Conservation (phyloP, 2,329 filamentous ascomycete genomes). For the Exophiala sp. region DNA sequence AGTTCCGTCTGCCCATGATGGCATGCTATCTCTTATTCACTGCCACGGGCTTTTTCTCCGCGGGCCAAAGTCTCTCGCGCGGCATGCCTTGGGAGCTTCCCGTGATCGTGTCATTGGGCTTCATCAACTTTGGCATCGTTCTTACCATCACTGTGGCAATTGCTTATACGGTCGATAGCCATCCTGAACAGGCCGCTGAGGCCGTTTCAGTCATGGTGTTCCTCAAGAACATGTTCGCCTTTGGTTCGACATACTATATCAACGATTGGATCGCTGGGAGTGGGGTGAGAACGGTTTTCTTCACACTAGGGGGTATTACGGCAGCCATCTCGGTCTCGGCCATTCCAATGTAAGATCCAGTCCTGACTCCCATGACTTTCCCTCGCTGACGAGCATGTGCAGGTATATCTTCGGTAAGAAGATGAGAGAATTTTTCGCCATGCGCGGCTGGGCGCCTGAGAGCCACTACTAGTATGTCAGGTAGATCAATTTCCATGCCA, state of each 20-base stretch:
- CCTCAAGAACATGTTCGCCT: slow-evolving; percentile 40
- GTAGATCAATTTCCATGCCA: too few relatives aligned
- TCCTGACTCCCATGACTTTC: too few relatives aligned
- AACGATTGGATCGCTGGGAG: slow-evolving; percentile 40
- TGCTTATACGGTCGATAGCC: slow-evolving; percentile 40
- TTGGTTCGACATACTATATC: slow-evolving; percentile 38
- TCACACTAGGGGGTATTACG: slow-evolving; percentile 38
- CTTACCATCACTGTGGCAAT: slow-evolving; percentile 38
- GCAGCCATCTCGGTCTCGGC: slow-evolving; percentile 32
- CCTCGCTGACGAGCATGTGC: too few relatives aligned
- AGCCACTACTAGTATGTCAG: too few relatives aligned
- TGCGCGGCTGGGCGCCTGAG: too few relatives aligned
- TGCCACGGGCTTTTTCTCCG: slow-evolving; percentile 38
- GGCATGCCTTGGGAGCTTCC: slow-evolving; percentile 34
- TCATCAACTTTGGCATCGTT: slow-evolving; percentile 38
- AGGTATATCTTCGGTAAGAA: too few relatives aligned
- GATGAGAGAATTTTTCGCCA: too few relatives aligned
- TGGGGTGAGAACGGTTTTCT: slow-evolving; percentile 38
- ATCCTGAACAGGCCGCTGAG: slow-evolving; percentile 38
- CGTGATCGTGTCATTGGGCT: slow-evolving; percentile 37
- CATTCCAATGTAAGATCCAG: slow-evolving; percentile 36
- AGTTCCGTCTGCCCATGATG: slow-evolving; percentile 41
- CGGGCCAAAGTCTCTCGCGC: slow-evolving; percentile 32
- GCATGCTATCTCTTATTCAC: slow-evolving; percentile 36
- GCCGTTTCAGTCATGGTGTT: slow-evolving; percentile 41